phyloP scores from a whole-genome alignment of 2,329 filamentous ascomycete species.

The Aulographum hederae region DNA sequence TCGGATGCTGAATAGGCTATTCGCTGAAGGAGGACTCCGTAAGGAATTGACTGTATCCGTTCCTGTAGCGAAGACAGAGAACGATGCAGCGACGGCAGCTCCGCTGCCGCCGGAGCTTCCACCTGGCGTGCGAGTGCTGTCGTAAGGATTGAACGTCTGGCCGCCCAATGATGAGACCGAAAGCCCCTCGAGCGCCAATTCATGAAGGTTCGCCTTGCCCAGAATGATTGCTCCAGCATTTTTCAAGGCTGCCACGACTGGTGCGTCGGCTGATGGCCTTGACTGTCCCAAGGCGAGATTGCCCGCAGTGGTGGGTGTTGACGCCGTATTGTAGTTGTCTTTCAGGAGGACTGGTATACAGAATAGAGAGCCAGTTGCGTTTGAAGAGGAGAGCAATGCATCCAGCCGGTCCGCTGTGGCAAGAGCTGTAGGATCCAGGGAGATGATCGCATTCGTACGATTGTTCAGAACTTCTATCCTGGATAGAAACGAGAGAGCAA shows the following conservation, averaged over 20 bases:
- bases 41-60: slow-evolving; percentile 46
- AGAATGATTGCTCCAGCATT: slow-evolving; percentile 35
- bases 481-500: slow-evolving; percentile 36
- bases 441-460: slow-evolving; percentile 37
- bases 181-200: slow-evolving; percentile 45
- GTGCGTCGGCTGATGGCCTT: slow-evolving; percentile 29
- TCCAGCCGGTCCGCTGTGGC: slow-evolving; percentile 32
- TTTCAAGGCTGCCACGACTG: slow-evolving; percentile 29
- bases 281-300: slow-evolving; percentile 30
- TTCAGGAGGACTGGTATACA: slow-evolving; percentile 45
- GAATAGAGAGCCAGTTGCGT: slow-evolving; percentile 34
- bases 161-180: slow-evolving; percentile 44
- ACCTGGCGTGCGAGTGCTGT: slow-evolving; percentile 43
- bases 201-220: slow-evolving; percentile 41
- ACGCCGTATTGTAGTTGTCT: slow-evolving; percentile 41
- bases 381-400: slow-evolving; percentile 23
- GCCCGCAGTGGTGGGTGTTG: slow-evolving; percentile 39
- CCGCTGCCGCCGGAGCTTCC: slow-evolving; percentile 46
- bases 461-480: slow-evolving; percentile 39
- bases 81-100: slow-evolving; percentile 37
- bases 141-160: slow-evolving; percentile 49
- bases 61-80: slow-evolving; percentile 39
- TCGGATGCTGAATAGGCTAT: slow-evolving; percentile 39
- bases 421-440: slow-evolving; percentile 31
- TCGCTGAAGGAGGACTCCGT: slow-evolving; percentile 42